Evolutionary conservation across 2,329 filamentous ascomycete species (phyloP), one percentile per base, ranked within the genome.

Genomic region (Alternaria burnsii): DNA sequence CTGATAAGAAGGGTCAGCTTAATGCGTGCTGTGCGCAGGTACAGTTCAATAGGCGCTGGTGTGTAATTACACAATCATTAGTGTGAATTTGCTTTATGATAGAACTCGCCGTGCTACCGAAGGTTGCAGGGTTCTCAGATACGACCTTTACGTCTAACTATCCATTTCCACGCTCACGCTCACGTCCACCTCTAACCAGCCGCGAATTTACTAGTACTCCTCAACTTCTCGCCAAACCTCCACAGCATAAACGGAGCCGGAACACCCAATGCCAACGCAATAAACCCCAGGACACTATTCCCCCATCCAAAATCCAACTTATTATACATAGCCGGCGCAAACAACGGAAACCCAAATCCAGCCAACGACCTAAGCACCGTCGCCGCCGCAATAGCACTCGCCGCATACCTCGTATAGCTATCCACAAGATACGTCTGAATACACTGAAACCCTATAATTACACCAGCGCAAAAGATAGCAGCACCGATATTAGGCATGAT

Each of bases 401-500:
- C 82, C 1, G 81, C 80, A 65, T 81, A 82, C 26, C 77, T 61
- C n/a, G 79, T 78, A 58, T 82, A 83, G 1, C 77, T 72, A 59
- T 84, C 82, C 7, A 83, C 80, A 3, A 84, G 70, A 62, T 83
- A 84, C 1, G 78, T 76, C 70, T 80, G 79, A 18, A 82, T 76
- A 22, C 79, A 82, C 55, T 83, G 76, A 54, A 81, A 79, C 1
- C 74, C 73, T 5, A 82, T 63, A 59, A 82, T 85, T 44, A 59
- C 73, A 22, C 85, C 84, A 1, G 79, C 80, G 8, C 82, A 81
- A 55, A 87, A 83, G 0, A 88, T 65, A 0, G 75, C 75, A 0
- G 84, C 82, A 0, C 86, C 85, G 42, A 87, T 82, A 55, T 87
- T 83, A 0, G 86, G 84, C 52, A 83, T 78, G 42, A 87, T 84